phyloP scores from a whole-genome alignment of 2,329 filamentous ascomycete genomes.

The Drechslerella stenobrocha region DNA sequence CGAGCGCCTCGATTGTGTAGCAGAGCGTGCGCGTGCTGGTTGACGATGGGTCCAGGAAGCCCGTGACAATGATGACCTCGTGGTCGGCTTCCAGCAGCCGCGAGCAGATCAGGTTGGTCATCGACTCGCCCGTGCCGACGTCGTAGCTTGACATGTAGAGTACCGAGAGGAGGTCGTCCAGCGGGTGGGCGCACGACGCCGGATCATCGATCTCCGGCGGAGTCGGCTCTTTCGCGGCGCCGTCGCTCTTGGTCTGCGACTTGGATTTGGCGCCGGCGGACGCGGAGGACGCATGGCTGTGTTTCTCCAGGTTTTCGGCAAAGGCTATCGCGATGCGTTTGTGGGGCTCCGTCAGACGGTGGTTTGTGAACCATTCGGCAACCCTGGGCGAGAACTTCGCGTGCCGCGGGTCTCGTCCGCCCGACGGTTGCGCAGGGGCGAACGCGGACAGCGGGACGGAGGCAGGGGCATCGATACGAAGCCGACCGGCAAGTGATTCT shows the following conservation, averaged over 20 bases:
- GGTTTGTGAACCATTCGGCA: conserved; percentile 21
- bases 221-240: not conserved
- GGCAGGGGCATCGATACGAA: conserved; percentile 4
- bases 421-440: not conserved
- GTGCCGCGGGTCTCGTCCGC: conserved; percentile 3
- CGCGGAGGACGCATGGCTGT: not conserved
- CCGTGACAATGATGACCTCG: conserved; percentile 76
- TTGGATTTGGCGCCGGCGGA: not conserved
- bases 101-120: conserved; percentile 64
- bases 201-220: conserved; percentile 17
- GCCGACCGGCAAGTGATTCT: too few species aligned
- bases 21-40: conserved; percentile 62
- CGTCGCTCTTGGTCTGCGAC: conserved; percentile 2
- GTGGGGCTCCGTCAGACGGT: conserved; percentile 30
- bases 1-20: conserved; percentile 63
- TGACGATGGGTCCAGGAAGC: conserved; percentile 76
- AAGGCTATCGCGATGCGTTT: conserved; percentile 37
- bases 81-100: conserved; percentile 64
- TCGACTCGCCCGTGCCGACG: conserved; percentile 61
- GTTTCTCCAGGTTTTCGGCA: conserved; percentile 23
- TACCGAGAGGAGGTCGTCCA: conserved; percentile 29
- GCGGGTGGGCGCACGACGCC: conserved; percentile 10
- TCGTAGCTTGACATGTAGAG: conserved; percentile 22
- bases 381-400: conserved; percentile 17
- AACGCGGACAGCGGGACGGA: not conserved